A percentile compares a stretch with the other conserved stretches of the same genome.
Evolutionary conservation across 495 filamentous ascomycete species (phyloP).

Genomic region (Tuber melanosporum): DNA sequence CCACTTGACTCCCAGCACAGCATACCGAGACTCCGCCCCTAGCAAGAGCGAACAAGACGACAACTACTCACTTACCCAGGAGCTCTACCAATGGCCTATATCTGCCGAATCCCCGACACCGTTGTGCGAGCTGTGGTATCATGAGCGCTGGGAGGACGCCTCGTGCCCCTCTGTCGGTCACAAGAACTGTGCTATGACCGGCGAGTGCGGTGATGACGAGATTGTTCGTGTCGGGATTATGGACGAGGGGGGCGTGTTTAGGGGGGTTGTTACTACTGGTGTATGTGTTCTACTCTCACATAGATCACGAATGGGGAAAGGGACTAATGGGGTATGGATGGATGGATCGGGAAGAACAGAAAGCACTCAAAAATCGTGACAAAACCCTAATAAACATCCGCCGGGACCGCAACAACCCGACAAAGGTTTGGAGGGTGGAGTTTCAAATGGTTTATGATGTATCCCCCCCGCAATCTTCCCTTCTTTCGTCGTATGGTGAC

Average conservation of each 20-base stretch:
- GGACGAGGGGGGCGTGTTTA: conserved; percentile 22
- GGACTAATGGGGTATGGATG: conserved; percentile 1
- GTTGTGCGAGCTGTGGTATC: conserved; percentile 1
- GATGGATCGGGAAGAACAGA: neutral
- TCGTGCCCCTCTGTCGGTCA: conserved; percentile 7
- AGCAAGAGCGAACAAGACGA: neutral
- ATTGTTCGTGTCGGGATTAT: conserved; percentile 31
- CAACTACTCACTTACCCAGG: conserved; percentile 8
- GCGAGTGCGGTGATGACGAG: conserved; percentile 23
- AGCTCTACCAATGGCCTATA: conserved; percentile 26
- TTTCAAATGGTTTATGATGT: conserved; percentile 21
- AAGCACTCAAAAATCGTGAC: neutral
- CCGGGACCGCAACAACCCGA: conserved; percentile 7
- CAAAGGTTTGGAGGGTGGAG: conserved; percentile 27
- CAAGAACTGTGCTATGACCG: neutral
- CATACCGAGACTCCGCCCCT: neutral
- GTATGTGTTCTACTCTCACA: conserved; percentile 16
- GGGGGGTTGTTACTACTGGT: conserved; percentile 21
- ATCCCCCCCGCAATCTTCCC: neutral
- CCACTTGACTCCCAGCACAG: neutral
- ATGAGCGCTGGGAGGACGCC: neutral
- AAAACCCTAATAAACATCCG: conserved; percentile 5
- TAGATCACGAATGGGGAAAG: neutral
- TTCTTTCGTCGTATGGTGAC: neutral
- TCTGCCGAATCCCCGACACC: conserved; percentile 16